phyloP scores from a whole-genome alignment of 2,329 filamentous ascomycete genomes.

The Aspergillus proliferans region DNA sequence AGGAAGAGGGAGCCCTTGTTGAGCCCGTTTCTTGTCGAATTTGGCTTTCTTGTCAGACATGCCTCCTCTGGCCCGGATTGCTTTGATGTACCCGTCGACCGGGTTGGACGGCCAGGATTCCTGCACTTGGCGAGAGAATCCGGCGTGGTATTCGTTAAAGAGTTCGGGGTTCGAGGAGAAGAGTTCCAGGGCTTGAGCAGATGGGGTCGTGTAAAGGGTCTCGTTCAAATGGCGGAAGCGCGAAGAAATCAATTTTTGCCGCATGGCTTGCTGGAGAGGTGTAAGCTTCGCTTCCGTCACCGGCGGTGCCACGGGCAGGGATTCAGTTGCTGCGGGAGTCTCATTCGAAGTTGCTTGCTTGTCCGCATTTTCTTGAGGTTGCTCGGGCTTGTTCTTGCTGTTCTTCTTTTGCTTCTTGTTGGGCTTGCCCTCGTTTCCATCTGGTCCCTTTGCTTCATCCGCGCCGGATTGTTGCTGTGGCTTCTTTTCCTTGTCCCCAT shows the following conservation, averaged over 20 bases:
- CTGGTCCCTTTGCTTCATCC: constrained; percentile 8
- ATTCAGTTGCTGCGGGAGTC: constrained; percentile 8
- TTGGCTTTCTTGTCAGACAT: constrained; percentile 39
- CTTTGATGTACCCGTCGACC: constrained; percentile 74
- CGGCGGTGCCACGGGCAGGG: constrained; percentile 33
- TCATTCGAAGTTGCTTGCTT: constrained; percentile 6
- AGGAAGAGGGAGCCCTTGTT: constrained; percentile 51
- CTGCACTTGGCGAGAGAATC: constrained; percentile 90
- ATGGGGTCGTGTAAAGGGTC: constrained; percentile 89
- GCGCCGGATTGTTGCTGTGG: constrained; percentile 7
- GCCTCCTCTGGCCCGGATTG: constrained; percentile 63
- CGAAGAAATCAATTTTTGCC: constrained; percentile 86
- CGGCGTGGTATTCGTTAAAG: constrained; percentile 93
- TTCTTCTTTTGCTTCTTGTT: constrained; percentile 26
- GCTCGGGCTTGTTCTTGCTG: constrained; percentile 22
- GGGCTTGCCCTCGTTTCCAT: constrained; percentile 18
- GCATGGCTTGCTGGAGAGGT: constrained; percentile 88
- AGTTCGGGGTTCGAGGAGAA: constrained; percentile 84
- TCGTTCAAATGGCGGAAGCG: constrained; percentile 97
- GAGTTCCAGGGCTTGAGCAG: constrained; percentile 70
- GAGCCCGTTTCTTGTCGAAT: constrained; percentile 21
- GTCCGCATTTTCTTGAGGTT: constrained; percentile 12
- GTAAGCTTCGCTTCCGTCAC: constrained; percentile 62
- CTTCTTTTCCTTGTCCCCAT: constrained; percentile 14
- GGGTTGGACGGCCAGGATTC: constrained; percentile 92